Evolutionary conservation across 2,329 filamentous ascomycete genomes (phyloP).

Genomic region (Fusarium nygamai): DNA sequence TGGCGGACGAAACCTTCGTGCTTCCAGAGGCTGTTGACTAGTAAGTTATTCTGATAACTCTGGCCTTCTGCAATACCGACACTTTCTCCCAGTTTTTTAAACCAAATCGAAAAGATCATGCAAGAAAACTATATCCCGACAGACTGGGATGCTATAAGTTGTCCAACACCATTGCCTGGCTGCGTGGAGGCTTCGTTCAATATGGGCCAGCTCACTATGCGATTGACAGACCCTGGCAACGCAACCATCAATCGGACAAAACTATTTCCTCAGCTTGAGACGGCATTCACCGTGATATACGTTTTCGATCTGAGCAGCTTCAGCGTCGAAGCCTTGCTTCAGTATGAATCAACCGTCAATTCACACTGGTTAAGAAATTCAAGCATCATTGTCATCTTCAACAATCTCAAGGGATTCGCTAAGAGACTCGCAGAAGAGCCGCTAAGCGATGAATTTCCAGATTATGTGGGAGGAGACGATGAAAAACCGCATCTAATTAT

Average conservation of each 20-base stretch:
- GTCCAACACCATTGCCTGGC: not conserved
- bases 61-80: not conserved
- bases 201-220: not conserved
- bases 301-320: not conserved
- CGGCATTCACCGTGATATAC: not conserved
- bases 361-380: not conserved
- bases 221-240: not conserved
- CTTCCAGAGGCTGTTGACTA: not conserved
- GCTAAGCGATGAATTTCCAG: not conserved
- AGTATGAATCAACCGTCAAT: not conserved
- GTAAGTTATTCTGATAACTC: not conserved
- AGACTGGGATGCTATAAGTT: not conserved
- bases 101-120: not conserved
- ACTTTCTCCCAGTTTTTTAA: not conserved
- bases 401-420: not conserved
- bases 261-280: not conserved
- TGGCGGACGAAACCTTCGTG: not conserved
- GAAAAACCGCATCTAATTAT: accelerated
- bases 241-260: not conserved
- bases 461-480: not conserved
- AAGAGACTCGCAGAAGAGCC: not conserved
- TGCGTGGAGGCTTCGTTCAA: not conserved
- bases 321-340: accelerated
- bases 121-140: accelerated
- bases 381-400: not conserved